Percentiles rank a stretch among this genome's conserved stretches.
These are phyloP conservation scores for Teunomyces tritomae DNA, from an alignment of 805 yeast species.

Conservation along the genomic window DNA sequence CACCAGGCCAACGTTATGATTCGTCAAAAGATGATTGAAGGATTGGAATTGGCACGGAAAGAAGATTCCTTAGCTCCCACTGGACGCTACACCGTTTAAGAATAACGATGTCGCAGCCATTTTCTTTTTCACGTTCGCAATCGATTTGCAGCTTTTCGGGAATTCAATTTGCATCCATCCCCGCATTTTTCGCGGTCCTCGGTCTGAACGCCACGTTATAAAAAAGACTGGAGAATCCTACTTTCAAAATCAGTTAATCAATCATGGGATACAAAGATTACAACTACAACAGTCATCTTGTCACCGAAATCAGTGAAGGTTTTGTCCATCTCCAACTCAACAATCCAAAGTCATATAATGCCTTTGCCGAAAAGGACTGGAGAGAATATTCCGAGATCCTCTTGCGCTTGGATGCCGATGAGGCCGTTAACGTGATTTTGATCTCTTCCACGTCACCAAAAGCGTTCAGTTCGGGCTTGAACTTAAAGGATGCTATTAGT, in stretches of 20 bases:
- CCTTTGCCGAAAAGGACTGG: conserved; percentile 57
- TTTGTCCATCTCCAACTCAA: conserved; percentile 60
- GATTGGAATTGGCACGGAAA: conserved; percentile 48
- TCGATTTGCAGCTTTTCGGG: not conserved
- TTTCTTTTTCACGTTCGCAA: not conserved
- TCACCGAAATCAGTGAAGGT: conserved; percentile 42
- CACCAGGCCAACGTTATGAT: conserved; percentile 56
- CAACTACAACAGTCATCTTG: conserved; percentile 32
- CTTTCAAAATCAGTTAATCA: not conserved
- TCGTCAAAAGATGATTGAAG: conserved; percentile 54
- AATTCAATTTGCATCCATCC: not conserved
- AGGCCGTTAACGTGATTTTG: conserved; percentile 48
- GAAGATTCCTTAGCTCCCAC: conserved; percentile 41
- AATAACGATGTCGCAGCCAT: not conserved
- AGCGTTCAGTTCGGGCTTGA: conserved; percentile 66
- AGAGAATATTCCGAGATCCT: conserved; percentile 52
- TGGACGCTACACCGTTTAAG: conserved; percentile 50
- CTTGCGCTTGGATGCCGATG: conserved; percentile 39
- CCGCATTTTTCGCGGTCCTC: conserved; percentile 1
- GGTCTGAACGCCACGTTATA: not conserved
- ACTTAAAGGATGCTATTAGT: conserved; percentile 40
- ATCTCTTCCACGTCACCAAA: conserved; percentile 56
- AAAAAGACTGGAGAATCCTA: not conserved
- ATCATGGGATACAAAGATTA: conserved; percentile 10
- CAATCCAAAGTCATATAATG: conserved; percentile 59